A percentile compares a stretch with the other conserved stretches of the same genome.
phyloP scores from a whole-genome alignment of 2,329 filamentous ascomycete species.

The Aspergillus caelatus region DNA sequence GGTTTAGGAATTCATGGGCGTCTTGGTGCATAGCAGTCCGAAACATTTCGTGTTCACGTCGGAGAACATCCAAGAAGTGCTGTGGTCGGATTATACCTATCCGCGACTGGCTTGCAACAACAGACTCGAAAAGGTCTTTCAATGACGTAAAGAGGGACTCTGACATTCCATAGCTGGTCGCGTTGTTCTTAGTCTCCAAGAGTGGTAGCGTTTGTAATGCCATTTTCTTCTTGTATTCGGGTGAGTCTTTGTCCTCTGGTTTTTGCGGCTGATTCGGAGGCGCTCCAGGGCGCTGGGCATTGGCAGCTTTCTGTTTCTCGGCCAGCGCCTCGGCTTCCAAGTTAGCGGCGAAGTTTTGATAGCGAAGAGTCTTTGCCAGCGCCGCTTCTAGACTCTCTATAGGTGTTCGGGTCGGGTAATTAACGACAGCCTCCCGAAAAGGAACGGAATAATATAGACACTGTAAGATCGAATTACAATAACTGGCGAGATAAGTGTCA shows the following conservation, averaged over 20 bases:
- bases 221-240: slow-evolving; percentile 97
- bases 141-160: slow-evolving; percentile 93
- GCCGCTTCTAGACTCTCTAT: slow-evolving; percentile 68
- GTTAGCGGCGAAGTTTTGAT: slow-evolving; percentile 62
- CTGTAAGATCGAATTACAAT: slow-evolving; percentile 98
- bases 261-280: slow-evolving; percentile 61
- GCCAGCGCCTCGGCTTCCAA: slow-evolving; percentile 53
- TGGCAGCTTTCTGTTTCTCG: slow-evolving; percentile 49
- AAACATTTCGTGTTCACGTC: slow-evolving; percentile 96
- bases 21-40: slow-evolving; percentile 97
- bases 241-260: slow-evolving; percentile 91
- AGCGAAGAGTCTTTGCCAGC: slow-evolving; percentile 52
- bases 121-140: slow-evolving; percentile 92
- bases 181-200: slow-evolving; percentile 81
- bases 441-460: slow-evolving; percentile 93
- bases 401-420: slow-evolving; percentile 76
- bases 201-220: slow-evolving; percentile 86
- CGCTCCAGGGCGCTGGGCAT: slow-evolving; percentile 49
- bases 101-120: slow-evolving; percentile 78
- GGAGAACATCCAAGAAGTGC: slow-evolving; percentile 90
- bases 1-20: slow-evolving; percentile 93
- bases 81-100: slow-evolving; percentile 91
- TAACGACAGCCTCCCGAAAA: slow-evolving; percentile 92
- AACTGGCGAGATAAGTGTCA: slow-evolving; percentile 58
- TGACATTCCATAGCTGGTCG: slow-evolving; percentile 82